Evolutionary conservation across 2,329 filamentous ascomycete species (phyloP).

Genomic region (Chrysoporthe austroafricana): DNA sequence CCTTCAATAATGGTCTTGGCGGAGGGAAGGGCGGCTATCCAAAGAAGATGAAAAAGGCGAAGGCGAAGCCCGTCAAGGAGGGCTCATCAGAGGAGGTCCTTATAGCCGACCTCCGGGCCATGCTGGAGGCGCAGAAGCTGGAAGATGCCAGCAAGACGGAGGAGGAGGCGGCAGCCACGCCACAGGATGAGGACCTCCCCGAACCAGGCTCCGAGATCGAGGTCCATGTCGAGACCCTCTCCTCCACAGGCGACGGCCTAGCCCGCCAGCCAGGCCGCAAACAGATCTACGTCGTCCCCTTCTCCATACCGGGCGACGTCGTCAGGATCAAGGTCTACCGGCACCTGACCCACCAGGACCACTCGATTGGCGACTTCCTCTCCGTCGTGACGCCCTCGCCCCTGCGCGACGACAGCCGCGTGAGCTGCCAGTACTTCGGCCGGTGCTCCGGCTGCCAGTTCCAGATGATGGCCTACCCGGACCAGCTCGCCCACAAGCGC

Average conservation of each 20-base stretch:
- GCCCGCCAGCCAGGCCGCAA: conserved; percentile 69
- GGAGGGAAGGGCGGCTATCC: conserved; percentile 33
- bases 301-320: conserved; percentile 82
- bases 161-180: conserved; percentile 33
- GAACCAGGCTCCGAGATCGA: conserved; percentile 76
- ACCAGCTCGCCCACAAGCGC: conserved; percentile 84
- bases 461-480: conserved; percentile 90
- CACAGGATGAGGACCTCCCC: conserved; percentile 51
- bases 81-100: conserved; percentile 71
- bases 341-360: conserved; percentile 67
- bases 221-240: conserved; percentile 79
- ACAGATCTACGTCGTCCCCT: conserved; percentile 84
- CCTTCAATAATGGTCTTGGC: conserved; percentile 16
- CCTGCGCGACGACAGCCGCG: conserved; percentile 74
- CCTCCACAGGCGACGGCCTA: conserved; percentile 90
- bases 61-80: conserved; percentile 57
- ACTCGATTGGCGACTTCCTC: conserved; percentile 82
- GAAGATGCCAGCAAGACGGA: conserved; percentile 36
- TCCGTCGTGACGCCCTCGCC: conserved; percentile 74
- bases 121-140: conserved; percentile 51
- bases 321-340: conserved; percentile 79
- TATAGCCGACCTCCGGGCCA: conserved; percentile 61
- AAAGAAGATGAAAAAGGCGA: conserved; percentile 62
- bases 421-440: conserved; percentile 85
- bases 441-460: conserved; percentile 93